Conservation (phyloP, 1,284 basidiomycete genomes). For the Ganoderma lucidum region DNA sequence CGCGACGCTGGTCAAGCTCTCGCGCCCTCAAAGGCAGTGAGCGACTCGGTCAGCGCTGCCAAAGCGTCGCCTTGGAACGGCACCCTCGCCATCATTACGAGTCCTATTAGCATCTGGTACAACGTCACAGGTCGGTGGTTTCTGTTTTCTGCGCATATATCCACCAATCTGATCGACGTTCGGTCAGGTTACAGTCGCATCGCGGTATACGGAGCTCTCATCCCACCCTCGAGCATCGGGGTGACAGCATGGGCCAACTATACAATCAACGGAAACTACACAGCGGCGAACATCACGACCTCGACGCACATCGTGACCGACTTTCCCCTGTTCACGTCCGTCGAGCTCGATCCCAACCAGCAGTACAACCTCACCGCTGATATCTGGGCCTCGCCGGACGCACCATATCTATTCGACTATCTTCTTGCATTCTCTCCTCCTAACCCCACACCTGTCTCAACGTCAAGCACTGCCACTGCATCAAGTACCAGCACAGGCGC, state of each 20-base stretch:
- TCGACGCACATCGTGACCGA: constrained; percentile 8
- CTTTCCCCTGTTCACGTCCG: constrained; percentile 18
- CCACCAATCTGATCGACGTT: not conserved
- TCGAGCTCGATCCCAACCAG: not conserved
- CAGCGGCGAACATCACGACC: constrained; percentile 2
- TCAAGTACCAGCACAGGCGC: not conserved
- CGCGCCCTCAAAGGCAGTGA: not conserved
- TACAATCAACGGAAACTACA: constrained; percentile 7
- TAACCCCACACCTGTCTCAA: not conserved
- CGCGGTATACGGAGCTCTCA: constrained; percentile 13
- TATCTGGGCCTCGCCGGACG: constrained; percentile 6
- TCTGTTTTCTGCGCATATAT: not conserved
- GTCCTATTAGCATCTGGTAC: not conserved
- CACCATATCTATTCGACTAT: constrained; percentile 17
- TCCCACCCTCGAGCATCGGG: not conserved
- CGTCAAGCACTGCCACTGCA: not conserved
- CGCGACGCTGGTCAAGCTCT: not conserved
- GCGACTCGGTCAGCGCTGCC: not conserved
- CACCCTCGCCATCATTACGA: constrained; percentile 10
- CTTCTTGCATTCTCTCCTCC: constrained; percentile 2
- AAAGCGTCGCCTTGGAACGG: not conserved
- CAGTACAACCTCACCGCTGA: constrained; percentile 13
- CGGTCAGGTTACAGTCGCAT: constrained; percentile 7
- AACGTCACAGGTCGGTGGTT: constrained; percentile 13
- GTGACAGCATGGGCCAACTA: constrained; percentile 15